Conservation (phyloP, 768 basidiomycete species). For the Scleroderma bovista region DNA sequence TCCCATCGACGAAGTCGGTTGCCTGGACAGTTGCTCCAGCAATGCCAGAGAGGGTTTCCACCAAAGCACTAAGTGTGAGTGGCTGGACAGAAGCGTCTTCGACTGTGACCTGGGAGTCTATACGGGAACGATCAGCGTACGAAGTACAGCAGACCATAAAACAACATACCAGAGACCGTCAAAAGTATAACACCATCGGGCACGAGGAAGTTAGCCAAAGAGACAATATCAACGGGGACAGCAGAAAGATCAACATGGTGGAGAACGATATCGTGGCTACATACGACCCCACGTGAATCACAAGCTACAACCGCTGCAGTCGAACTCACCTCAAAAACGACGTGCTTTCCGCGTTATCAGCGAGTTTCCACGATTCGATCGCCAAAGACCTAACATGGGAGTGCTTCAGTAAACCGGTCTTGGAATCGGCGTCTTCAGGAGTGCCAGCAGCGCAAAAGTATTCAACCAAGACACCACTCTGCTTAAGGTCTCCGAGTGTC, state of each 20-base stretch:
- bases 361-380: constrained; percentile 16
- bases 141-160: not conserved
- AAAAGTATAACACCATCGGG: constrained; percentile 17
- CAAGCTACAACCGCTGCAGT: not conserved
- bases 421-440: constrained; percentile 18
- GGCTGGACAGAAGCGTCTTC: constrained; percentile 12
- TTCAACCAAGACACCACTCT: constrained; percentile 10
- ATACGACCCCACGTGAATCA: not conserved
- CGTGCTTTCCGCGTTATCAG: constrained; percentile 1
- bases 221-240: constrained; percentile 14
- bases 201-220: constrained; percentile 21
- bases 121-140: not conserved
- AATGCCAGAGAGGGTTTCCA: constrained; percentile 8
- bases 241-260: constrained; percentile 17
- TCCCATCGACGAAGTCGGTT: constrained; percentile 8
- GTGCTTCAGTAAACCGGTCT: constrained; percentile 11
- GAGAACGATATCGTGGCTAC: constrained; percentile 13
- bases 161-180: constrained; percentile 14
- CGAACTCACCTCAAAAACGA: constrained; percentile 9
- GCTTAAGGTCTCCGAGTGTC: constrained; percentile 11
- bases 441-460: constrained; percentile 13
- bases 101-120: constrained; percentile 14
- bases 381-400: constrained; percentile 10
- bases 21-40: constrained; percentile 7
- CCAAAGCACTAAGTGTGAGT: constrained; percentile 9